These are phyloP conservation scores for Boletellus ananas DNA, from an alignment of 768 basidiomycete genomes.

Conservation along the genomic window DNA sequence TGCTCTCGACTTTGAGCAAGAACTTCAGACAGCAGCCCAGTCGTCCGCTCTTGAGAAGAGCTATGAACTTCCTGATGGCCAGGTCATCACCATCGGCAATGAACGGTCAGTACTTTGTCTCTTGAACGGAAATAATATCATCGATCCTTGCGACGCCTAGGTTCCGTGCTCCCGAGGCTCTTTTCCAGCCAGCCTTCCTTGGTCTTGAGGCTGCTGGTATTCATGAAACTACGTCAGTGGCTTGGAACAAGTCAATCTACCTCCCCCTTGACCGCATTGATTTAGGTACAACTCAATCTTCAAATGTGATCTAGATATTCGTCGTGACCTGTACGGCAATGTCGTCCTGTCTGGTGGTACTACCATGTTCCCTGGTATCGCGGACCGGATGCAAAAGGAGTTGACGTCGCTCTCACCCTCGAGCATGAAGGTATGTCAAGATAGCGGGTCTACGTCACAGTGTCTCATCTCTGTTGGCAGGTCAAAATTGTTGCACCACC, in stretches of 20 bases:
- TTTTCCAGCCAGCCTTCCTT: constrained; percentile 58
- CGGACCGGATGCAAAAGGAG: constrained; percentile 96
- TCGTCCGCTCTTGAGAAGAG: constrained; percentile 89
- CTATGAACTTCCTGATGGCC: constrained; percentile 90
- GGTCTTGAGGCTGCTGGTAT: constrained; percentile 84
- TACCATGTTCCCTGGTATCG: constrained; percentile 95
- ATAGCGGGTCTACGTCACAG: not conserved
- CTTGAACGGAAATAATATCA: not conserved
- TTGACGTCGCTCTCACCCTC: constrained; percentile 73
- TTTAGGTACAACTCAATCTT: constrained; percentile 54
- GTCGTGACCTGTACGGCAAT: constrained; percentile 34
- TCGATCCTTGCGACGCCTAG: constrained; percentile 19
- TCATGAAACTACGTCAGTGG: constrained; percentile 56
- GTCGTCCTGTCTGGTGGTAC: constrained; percentile 71
- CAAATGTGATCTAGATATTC: constrained; percentile 70
- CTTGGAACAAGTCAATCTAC: not conserved
- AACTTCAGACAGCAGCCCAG: constrained; percentile 86
- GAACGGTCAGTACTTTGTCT: constrained; percentile 42
- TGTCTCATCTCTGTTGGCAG: constrained; percentile 25
- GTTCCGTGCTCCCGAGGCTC: constrained; percentile 55
- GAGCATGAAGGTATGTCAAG: constrained; percentile 70
- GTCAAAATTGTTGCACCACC: constrained; percentile 93
- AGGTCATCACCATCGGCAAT: constrained; percentile 84
- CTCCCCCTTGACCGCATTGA: not conserved
- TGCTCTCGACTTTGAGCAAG: constrained; percentile 91